A percentile compares a stretch with the other conserved stretches of the same genome.
Conservation (phyloP, 768 basidiomycete species). For the Candolleomyces efflorescens region DNA sequence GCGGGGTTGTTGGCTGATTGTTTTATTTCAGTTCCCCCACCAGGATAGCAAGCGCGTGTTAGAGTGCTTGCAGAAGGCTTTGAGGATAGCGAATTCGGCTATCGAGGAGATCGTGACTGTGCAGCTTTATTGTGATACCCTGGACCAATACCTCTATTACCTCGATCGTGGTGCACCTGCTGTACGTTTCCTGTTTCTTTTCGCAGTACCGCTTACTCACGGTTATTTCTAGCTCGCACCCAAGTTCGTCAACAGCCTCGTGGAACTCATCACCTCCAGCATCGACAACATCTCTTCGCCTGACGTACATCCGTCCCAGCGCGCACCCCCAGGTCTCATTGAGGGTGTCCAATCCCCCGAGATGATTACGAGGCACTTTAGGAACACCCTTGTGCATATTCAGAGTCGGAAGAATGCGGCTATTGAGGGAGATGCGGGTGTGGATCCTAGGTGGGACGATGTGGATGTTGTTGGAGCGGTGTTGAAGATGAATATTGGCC, state of each 20-base stretch:
- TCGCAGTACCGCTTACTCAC: not conserved
- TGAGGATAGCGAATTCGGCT: constrained; percentile 93
- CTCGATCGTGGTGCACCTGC: constrained; percentile 91
- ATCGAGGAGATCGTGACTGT: constrained; percentile 97
- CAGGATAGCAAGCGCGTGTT: constrained; percentile 97
- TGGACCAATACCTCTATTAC: constrained; percentile 95
- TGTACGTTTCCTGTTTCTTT: constrained; percentile 44
- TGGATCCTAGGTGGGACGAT: constrained; percentile 69
- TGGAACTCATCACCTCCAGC: constrained; percentile 91
- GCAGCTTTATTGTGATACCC: constrained; percentile 92
- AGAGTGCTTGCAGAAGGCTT: constrained; percentile 95
- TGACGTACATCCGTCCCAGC: constrained; percentile 84
- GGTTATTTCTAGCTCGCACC: constrained; percentile 52
- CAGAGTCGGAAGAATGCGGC: constrained; percentile 63
- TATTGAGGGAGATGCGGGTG: constrained; percentile 29
- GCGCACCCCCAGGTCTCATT: constrained; percentile 83
- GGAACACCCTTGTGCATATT: constrained; percentile 84
- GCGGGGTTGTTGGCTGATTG: no score
- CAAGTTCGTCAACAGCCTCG: constrained; percentile 94
- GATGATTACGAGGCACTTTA: constrained; percentile 92
- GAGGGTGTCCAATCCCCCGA: constrained; percentile 93
- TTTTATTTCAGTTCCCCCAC: constrained; percentile 74
- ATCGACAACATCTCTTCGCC: constrained; percentile 89
- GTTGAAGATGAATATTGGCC: constrained; percentile 81
- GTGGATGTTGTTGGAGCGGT: constrained; percentile 87